phyloP scores from a whole-genome alignment of 2,329 filamentous ascomycete genomes.

The Fusarium sublunatum region DNA sequence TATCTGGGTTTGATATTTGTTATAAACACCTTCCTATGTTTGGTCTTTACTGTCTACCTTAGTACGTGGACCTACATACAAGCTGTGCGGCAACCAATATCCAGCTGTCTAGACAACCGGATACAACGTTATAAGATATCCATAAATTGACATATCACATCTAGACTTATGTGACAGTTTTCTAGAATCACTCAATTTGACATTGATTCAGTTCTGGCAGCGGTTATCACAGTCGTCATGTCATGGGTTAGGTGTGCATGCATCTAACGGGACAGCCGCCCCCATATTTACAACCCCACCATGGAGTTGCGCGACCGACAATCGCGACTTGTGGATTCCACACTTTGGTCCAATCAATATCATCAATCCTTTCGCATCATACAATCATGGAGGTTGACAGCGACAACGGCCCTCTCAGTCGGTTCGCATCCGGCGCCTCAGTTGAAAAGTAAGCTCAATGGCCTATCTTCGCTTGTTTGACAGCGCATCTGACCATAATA shows the following conservation, averaged over 20 bases:
- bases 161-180: neutral
- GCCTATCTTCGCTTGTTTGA: conserved; percentile 17
- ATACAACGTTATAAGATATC: too few relatives aligned
- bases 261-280: conserved; percentile 42
- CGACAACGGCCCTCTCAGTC: conserved; percentile 61
- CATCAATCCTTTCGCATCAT: conserved; percentile 32
- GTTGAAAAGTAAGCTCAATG: conserved; percentile 65
- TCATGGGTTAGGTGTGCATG: conserved; percentile 32
- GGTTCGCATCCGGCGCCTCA: conserved; percentile 61
- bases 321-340: conserved; percentile 23
- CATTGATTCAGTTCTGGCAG: neutral
- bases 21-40: too few relatives aligned
- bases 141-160: too few relatives aligned
- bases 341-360: conserved; percentile 17
- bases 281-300: conserved; percentile 49
- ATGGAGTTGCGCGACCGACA: conserved; percentile 26
- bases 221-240: neutral
- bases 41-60: too few relatives aligned
- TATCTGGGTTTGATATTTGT: too few relatives aligned
- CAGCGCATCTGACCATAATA: conserved; percentile 52
- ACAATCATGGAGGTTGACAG: conserved; percentile 66
- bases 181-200: neutral
- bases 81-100: too few relatives aligned
- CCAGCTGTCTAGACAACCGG: too few relatives aligned
- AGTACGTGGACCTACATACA: too few relatives aligned